Base-by-base conservation (phyloP, 495 filamentous ascomycete species). In the Bombardia bombarda region DNA sequence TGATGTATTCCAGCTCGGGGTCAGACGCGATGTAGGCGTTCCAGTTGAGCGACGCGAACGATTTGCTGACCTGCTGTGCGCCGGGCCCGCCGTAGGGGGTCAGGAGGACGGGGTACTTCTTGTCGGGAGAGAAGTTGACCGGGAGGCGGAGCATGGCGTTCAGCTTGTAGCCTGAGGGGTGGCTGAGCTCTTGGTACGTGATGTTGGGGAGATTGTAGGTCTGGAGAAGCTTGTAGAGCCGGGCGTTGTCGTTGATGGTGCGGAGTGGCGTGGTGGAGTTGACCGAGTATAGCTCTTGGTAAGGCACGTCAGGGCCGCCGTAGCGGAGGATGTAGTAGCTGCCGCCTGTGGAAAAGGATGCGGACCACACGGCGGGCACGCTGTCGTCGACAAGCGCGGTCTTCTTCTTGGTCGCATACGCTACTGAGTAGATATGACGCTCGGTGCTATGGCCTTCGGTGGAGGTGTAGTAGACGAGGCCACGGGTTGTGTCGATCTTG, bases 291-390 rank as follows among this genome's bases (percentile, higher is more conserved):
- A 80, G 60, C 23, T 71, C 64, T 42, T 80, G 76, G 46, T 74
- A 77, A 0, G 76, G 75, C 0, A 80, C 61, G 37, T 74, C 65
- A 2, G 77, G 77, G 10, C 77, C 77, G 25, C 55, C 56, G 51
- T 80, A 80, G 41, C 60, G 65, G 7, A 75, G 69, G 38, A 80
- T 68, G 55, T 78, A 78, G 55, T 70, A 80, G 7, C 64, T 65
- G 6, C 69, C 74, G 12, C 30, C 52, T 12, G 66, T 53, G 6
- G 74, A 78, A 55, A 78, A 79, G 14, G 73, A 77, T 1, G 74
- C 75, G 23, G 49, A 56, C 70, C 73, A 78, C 38, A 63, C 64
- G 13, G 69, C 77, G 0, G 67, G 50, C 9, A 67, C 58, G 0
- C 51, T 64, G 45, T 66, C 62, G 41, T 78, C 69, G 10, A 78